Evolutionary conservation across 192 early-diverging fungal species (phyloP).

Genomic region (Funneliformis geosporum): DNA sequence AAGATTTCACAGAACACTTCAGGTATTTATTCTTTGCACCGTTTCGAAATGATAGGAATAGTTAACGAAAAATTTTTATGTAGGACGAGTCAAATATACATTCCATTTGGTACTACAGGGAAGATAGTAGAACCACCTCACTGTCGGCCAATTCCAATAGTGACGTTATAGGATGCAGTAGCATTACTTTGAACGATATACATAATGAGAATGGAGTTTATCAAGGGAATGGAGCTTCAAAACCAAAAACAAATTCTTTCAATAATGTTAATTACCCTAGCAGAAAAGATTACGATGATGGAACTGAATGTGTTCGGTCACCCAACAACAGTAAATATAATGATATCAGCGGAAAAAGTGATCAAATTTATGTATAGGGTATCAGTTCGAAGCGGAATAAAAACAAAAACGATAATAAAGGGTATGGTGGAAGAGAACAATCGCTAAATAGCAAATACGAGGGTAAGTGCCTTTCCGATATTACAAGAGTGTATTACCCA

Average conservation of each 20-base stretch:
- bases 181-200: constrained; percentile 26
- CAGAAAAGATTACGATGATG: not conserved
- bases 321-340: constrained; percentile 2
- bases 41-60: constrained; percentile 32
- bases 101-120: not conserved
- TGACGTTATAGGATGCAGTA: constrained; percentile 25
- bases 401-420: constrained; percentile 9
- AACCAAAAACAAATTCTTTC: not conserved
- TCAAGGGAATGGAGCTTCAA: constrained; percentile 5
- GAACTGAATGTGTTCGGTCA: not conserved
- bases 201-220: too few relatives aligned
- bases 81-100: not conserved
- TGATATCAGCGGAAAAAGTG: not conserved
- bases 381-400: constrained; percentile 13
- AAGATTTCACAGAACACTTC: constrained; percentile 25
- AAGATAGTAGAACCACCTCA: not conserved
- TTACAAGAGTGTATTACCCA: not conserved
- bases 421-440: too few relatives aligned
- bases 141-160: constrained; percentile 24
- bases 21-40: constrained; percentile 28
- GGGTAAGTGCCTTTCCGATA: constrained; percentile 20
- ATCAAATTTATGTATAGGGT: constrained; percentile 24
- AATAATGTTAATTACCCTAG: constrained; percentile 19
- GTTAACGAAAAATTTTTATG: constrained; percentile 26
- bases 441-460: constrained; percentile 8